A percentile compares a stretch with the other conserved stretches of the same genome.
phyloP scores from a whole-genome alignment of 2,329 filamentous ascomycete genomes.

The Aspergillus vadensis region DNA sequence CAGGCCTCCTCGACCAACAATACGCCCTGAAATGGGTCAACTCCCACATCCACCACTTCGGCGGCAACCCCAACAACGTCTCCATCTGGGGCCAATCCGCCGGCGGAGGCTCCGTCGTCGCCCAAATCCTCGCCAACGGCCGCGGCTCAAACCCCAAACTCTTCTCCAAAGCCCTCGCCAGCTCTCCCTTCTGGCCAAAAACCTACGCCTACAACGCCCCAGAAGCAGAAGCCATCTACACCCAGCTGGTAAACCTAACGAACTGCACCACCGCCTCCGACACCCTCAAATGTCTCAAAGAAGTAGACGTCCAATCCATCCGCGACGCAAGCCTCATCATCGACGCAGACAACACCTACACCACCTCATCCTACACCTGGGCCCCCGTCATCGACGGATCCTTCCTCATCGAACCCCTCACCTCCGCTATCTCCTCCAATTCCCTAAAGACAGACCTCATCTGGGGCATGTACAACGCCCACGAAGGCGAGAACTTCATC shows the following conservation, averaged over 20 bases:
- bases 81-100: constrained; percentile 60
- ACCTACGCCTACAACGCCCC: constrained; percentile 56
- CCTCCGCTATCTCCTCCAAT: constrained; percentile 42
- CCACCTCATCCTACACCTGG: constrained; percentile 61
- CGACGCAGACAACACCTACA: constrained; percentile 54
- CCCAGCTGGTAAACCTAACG: constrained; percentile 48
- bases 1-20: constrained; percentile 56
- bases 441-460: constrained; percentile 50
- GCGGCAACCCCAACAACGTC: constrained; percentile 55
- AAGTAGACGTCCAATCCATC: constrained; percentile 55
- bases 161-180: constrained; percentile 55
- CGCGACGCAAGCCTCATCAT: constrained; percentile 56
- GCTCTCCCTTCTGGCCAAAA: constrained; percentile 62
- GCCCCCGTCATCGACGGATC: constrained; percentile 60
- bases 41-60: constrained; percentile 55
- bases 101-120: constrained; percentile 50
- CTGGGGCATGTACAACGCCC: constrained; percentile 62
- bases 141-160: constrained; percentile 46
- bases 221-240: constrained; percentile 56
- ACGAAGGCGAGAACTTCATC: constrained; percentile 65
- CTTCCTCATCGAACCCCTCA: constrained; percentile 55
- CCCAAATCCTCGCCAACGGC: constrained; percentile 51
- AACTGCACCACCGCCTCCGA: constrained; percentile 49
- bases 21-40: constrained; percentile 58
- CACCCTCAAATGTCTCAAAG: constrained; percentile 59